phyloP scores from a whole-genome alignment of 2,329 filamentous ascomycete genomes.

The Boeremia lycopersici region DNA sequence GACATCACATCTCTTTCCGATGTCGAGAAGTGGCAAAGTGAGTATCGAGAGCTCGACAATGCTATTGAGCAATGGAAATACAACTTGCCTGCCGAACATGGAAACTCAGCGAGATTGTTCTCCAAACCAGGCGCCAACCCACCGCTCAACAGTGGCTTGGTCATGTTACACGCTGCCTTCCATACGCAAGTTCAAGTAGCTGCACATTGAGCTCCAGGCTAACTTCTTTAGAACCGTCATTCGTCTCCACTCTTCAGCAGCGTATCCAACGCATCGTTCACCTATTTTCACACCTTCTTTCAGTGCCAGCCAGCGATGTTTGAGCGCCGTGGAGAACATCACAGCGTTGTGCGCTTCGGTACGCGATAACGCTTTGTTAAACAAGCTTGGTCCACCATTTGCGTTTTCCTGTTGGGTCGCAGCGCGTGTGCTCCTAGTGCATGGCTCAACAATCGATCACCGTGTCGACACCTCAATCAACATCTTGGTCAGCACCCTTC shows the following conservation, averaged over 20 bases:
- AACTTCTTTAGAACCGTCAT: conserved; percentile 70
- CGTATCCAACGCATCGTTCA: conserved; percentile 87
- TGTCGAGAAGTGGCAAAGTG: conserved; percentile 86
- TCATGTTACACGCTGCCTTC: conserved; percentile 90
- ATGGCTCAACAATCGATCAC: conserved; percentile 87
- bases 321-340: conserved; percentile 74
- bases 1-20: conserved; percentile 84
- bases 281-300: conserved; percentile 90
- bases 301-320: conserved; percentile 81
- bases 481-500: conserved; percentile 81
- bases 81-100: conserved; percentile 79
- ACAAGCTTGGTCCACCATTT: conserved; percentile 85
- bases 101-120: conserved; percentile 81
- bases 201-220: conserved; percentile 2
- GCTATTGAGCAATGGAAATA: conserved; percentile 84
- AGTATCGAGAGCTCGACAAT: conserved; percentile 83
- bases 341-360: conserved; percentile 80
- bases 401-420: conserved; percentile 94
- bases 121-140: conserved; percentile 65
- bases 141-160: conserved; percentile 78
- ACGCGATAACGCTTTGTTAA: conserved; percentile 71
- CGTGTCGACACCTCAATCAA: conserved; percentile 79
- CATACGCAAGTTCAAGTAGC: conserved; percentile 67
- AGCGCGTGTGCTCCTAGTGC: conserved; percentile 82
- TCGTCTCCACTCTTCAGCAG: conserved; percentile 86